Conservation (phyloP, 1,284 basidiomycete species). For the Kwoniella shivajii region DNA sequence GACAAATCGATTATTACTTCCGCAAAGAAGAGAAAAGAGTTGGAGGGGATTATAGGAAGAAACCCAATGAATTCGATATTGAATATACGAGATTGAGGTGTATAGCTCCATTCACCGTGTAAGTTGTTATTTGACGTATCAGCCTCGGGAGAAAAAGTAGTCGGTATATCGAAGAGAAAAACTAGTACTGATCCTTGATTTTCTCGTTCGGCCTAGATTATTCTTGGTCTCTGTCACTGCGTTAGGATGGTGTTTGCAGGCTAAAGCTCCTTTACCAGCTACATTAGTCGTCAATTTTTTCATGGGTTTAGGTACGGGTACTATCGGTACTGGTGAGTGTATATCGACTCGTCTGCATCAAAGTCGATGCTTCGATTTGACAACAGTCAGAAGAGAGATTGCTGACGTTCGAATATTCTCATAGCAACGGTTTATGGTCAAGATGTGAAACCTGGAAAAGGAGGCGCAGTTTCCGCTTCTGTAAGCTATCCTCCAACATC, state of each 20-base stretch:
- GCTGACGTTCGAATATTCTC: not conserved
- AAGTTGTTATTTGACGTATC: conserved; percentile 18
- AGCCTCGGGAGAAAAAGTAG: too few relatives aligned
- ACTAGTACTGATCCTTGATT: too few relatives aligned
- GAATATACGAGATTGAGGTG: conserved; percentile 41
- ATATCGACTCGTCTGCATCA: too few relatives aligned
- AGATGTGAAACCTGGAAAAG: conserved; percentile 47
- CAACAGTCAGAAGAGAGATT: not conserved
- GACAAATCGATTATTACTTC: conserved; percentile 48
- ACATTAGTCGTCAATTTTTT: conserved; percentile 47
- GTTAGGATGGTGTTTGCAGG: conserved; percentile 46
- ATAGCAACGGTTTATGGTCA: conserved; percentile 48
- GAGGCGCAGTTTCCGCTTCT: conserved; percentile 50
- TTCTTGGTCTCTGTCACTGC: conserved; percentile 30
- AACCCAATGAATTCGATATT: conserved; percentile 41
- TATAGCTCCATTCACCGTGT: conserved; percentile 38
- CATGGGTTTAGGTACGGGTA: conserved; percentile 41
- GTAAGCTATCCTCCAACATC: conserved; percentile 32
- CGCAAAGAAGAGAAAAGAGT: conserved; percentile 40
- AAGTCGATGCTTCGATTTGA: not conserved
- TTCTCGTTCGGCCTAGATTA: too few relatives aligned
- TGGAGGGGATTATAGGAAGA: conserved; percentile 44
- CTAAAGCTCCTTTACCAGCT: conserved; percentile 37
- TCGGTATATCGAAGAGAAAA: too few relatives aligned
- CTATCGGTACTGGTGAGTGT: conserved; percentile 31